phyloP scores from a whole-genome alignment of 1,284 basidiomycete species.

The Tilletiopsis washingtonensis region DNA sequence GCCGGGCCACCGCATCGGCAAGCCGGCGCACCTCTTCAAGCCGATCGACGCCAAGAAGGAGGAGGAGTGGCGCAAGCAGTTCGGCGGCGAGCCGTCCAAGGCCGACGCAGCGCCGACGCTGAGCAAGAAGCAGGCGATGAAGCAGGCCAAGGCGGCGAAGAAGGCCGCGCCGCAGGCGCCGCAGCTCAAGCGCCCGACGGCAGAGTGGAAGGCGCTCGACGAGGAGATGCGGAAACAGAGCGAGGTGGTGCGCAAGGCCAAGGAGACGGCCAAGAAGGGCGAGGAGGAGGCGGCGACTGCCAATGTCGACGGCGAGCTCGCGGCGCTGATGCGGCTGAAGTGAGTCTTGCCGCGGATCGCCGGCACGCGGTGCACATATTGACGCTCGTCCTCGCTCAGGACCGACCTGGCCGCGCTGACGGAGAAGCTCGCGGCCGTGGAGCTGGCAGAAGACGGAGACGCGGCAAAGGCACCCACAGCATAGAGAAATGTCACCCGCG shows the following conservation, averaged over 20 bases:
- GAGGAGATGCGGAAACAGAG: slow-evolving; percentile 26
- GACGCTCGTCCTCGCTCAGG: no score
- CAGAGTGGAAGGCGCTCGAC: slow-evolving; percentile 30
- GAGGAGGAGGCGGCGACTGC: neutral
- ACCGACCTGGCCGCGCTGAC: no score
- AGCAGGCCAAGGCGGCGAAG: slow-evolving; percentile 40
- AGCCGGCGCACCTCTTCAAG: slow-evolving; percentile 84
- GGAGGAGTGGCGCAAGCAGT: slow-evolving; percentile 71
- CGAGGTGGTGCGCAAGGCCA: slow-evolving; percentile 22
- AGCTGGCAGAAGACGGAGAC: no score
- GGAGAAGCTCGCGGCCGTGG: no score
- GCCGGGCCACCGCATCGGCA: slow-evolving; percentile 75
- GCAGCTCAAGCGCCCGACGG: slow-evolving; percentile 34
- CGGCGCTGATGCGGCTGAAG: slow-evolving; percentile 8
- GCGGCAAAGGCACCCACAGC: no score
- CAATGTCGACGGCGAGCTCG: neutral
- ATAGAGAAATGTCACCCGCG: no score
- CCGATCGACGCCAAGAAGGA: slow-evolving; percentile 86
- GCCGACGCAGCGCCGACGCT: slow-evolving; percentile 37
- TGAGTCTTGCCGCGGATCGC: no score
- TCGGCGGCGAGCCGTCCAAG: slow-evolving; percentile 58
- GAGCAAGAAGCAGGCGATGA: slow-evolving; percentile 43
- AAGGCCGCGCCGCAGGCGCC: slow-evolving; percentile 15
- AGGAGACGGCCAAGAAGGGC: slow-evolving; percentile 4
- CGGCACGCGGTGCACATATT: no score